These are phyloP conservation scores for Epichloe aotearoae DNA, from an alignment of 2,329 filamentous ascomycete genomes.

Conservation along the genomic window DNA sequence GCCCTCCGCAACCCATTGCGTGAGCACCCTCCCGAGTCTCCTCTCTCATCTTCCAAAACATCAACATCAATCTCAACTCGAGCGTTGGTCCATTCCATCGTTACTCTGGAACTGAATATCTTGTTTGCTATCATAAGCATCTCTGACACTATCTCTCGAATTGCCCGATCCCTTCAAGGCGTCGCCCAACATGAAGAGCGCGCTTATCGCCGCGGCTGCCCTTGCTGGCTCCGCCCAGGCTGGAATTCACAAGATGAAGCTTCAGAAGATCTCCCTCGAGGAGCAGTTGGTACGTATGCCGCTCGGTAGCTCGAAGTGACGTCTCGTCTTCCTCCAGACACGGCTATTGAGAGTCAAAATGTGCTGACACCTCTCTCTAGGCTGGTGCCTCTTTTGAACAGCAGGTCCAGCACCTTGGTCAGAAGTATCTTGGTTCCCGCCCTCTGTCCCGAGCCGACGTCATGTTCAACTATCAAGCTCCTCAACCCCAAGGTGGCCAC, in stretches of 20 bases:
- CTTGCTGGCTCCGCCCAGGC: constrained; percentile 75
- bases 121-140: neutral
- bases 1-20: neutral
- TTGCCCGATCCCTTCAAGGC: neutral
- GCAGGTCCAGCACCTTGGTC: constrained; percentile 70
- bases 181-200: constrained; percentile 65
- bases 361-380: constrained; percentile 28
- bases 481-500: constrained; percentile 56
- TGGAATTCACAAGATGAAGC: constrained; percentile 88
- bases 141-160: neutral
- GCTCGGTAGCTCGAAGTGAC: neutral
- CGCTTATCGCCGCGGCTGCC: constrained; percentile 64
- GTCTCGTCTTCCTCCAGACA: neutral
- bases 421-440: constrained; percentile 86
- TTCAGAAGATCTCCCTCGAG: constrained; percentile 86
- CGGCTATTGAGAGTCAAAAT: neutral
- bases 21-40: neutral
- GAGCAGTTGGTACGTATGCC: constrained; percentile 70
- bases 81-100: neutral
- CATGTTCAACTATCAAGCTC: constrained; percentile 64
- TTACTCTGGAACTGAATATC: neutral
- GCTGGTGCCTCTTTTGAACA: constrained; percentile 65
- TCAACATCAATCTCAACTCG: neutral
- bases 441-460: constrained; percentile 56
- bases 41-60: neutral